Evolutionary conservation across 2,329 filamentous ascomycete genomes (phyloP).

Genomic region (Verticillium zaregamsianum): DNA sequence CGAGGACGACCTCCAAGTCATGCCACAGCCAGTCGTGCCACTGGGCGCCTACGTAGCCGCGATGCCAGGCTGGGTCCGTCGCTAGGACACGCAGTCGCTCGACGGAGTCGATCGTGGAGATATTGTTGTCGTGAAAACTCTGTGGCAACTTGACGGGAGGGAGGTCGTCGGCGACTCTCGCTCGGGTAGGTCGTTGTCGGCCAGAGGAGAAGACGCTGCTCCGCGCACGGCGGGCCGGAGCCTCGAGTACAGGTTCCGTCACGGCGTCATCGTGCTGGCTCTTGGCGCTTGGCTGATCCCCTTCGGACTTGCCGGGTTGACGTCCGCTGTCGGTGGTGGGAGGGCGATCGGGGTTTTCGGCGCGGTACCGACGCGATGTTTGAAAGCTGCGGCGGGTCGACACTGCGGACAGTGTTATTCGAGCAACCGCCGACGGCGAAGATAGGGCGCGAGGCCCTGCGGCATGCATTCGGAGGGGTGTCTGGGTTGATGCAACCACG

Average conservation of each 20-base stretch:
- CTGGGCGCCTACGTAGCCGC: conserved; percentile 11
- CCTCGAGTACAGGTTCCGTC: background rate
- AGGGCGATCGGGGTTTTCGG: conserved; percentile 8
- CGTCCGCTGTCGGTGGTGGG: conserved; percentile 10
- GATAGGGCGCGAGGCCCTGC: conserved; percentile 19
- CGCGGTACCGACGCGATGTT: conserved; percentile 9
- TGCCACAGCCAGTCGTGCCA: conserved; percentile 14
- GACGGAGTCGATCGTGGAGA: conserved; percentile 33
- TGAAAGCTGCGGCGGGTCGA: conserved; percentile 10
- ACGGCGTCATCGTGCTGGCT: conserved; percentile 1
- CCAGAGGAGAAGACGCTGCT: conserved; percentile 16
- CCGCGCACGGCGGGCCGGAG: conserved; percentile 6
- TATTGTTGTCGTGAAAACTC: conserved; percentile 50
- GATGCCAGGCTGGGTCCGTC: conserved; percentile 11
- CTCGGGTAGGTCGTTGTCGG: conserved; percentile 27
- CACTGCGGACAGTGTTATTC: conserved; percentile 1
- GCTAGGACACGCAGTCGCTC: conserved; percentile 14
- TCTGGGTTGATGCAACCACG: background rate
- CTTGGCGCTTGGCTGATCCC: conserved; percentile 9
- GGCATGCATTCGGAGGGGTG: conserved; percentile 19
- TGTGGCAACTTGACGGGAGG: conserved; percentile 52
- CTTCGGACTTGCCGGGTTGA: conserved; percentile 10
- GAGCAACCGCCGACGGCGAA: conserved; percentile 11
- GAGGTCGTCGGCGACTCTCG: conserved; percentile 32
- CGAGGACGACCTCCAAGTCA: conserved; percentile 10